phyloP scores from a whole-genome alignment of 2,329 filamentous ascomycete genomes.

The Microdochium paspali region DNA sequence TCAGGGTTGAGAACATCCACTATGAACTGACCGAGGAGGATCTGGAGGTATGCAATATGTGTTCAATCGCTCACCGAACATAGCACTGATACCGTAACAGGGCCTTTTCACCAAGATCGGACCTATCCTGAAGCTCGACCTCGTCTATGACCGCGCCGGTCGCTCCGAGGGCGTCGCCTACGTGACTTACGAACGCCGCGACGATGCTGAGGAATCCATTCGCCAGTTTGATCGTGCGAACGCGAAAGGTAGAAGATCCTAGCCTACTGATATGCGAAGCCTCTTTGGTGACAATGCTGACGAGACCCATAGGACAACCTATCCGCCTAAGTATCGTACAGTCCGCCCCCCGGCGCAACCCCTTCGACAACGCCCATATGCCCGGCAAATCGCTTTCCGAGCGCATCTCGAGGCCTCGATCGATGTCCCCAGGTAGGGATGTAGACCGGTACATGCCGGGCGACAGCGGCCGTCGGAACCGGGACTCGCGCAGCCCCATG shows the following conservation, averaged over 20 bases:
- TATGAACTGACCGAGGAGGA: constrained; percentile 85
- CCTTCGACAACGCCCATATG: constrained; percentile 45
- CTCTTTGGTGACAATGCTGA: no score
- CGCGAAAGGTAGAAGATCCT: constrained; percentile 54
- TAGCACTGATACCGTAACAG: constrained; percentile 29
- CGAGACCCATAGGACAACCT: constrained; percentile 51
- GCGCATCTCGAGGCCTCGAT: constrained; percentile 60
- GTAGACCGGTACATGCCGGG: constrained; percentile 77
- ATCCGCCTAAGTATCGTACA: constrained; percentile 65
- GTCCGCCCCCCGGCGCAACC: constrained; percentile 39
- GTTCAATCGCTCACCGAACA: no score
- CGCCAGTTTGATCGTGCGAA: constrained; percentile 82
- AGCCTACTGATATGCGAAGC: no score
- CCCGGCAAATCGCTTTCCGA: constrained; percentile 50
- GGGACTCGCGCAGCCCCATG: constrained; percentile 46
- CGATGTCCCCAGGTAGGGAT: constrained; percentile 45
- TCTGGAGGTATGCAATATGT: constrained; percentile 59
- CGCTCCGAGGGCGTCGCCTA: constrained; percentile 79
- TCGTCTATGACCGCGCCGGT: constrained; percentile 80
- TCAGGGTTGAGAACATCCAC: constrained; percentile 83
- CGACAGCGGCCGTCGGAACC: constrained; percentile 24
- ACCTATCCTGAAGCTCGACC: constrained; percentile 55
- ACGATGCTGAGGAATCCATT: constrained; percentile 67
- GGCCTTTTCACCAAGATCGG: constrained; percentile 76
- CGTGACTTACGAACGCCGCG: constrained; percentile 64